These are phyloP conservation scores for Ambrosia hybrid DNA, from an alignment of 140 eudicot genomes.

Conservation along the genomic window DNA sequence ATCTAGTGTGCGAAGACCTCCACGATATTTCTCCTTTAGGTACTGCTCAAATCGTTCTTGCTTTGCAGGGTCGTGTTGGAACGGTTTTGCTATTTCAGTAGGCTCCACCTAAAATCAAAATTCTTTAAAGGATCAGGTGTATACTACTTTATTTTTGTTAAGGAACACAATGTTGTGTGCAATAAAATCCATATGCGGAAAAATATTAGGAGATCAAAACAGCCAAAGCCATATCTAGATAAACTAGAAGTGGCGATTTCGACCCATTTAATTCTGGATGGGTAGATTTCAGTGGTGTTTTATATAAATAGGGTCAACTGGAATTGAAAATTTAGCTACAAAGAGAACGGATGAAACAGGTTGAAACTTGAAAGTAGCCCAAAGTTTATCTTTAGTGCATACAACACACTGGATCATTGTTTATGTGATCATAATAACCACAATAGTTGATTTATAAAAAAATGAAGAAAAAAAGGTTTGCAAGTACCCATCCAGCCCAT, in stretches of 20 bases:
- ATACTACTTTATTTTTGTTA: not conserved
- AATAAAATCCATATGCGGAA: constrained; percentile 21
- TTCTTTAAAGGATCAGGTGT: not conserved
- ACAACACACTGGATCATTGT: not conserved
- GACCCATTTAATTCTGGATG: not conserved
- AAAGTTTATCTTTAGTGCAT: not conserved
- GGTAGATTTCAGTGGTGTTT: not conserved
- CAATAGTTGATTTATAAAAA: not conserved
- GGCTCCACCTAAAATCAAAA: constrained; percentile 54
- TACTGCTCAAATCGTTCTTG: constrained; percentile 95
- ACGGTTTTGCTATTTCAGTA: constrained; percentile 65
- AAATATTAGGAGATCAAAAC: constrained; percentile 17
- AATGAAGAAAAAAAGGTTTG: not conserved
- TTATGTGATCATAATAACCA: not conserved
- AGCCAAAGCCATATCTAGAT: not conserved
- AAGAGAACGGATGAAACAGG: too few relatives aligned
- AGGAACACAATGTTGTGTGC: not conserved
- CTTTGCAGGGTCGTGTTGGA: constrained; percentile 75
- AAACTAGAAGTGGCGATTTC: not conserved
- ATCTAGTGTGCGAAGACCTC: constrained; percentile 88
- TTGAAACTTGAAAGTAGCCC: not conserved
- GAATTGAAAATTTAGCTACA: not conserved
- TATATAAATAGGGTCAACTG: constrained; percentile 1
- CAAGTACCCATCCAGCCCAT: not conserved
- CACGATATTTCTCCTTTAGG: constrained; percentile 83